Base-by-base conservation (phyloP, 2,329 filamentous ascomycete species). In the Fusarium penzigii region DNA sequence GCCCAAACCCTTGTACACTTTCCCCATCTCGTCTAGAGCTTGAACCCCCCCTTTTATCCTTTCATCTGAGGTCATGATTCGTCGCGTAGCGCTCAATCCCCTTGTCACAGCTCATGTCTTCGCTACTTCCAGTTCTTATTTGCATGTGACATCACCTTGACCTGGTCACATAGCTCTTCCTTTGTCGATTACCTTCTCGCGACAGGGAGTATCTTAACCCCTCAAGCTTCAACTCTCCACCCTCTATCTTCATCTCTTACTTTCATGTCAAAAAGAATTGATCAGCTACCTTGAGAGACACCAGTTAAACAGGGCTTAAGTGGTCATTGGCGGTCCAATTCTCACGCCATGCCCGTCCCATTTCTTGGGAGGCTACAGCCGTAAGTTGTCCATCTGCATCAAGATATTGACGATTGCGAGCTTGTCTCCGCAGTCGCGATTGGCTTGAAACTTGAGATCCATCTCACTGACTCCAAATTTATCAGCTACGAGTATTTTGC, bases 401-500 rank as follows among this genome's bases (percentile, higher is more conserved):
- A 44, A 45, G 29, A 32, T 29, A 49, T 48, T 29, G 46, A 48
- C 44, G 36, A 41, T 50, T 20, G 52, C 51, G 40, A 46, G 39
- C 44, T 47, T 47, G 48, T 46, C n/a, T 46, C 36, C 38, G 39
- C 46, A 39, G 40, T 42, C 52, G 41, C 46, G 40, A 36, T 12
- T 12, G 9, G 10, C 10, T 14, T 14, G 10, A 14, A 4, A 14
- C 4, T 36, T 11, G 5, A 4, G 9, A 11, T 44, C 48, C 34
- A 40, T 39, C 46, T 59, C 49, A 49, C 58, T 64, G 50, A 64
- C 51, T 29, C 46, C 39, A 11, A 20, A 34, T 39, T 49, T 5
- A 51, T 53, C 59, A 92, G 89, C 71, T 82, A 82, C 72, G 92
- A 99, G 76, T 97, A 97, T 75, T 74, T 95, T 57, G 91, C 92